phyloP scores from a whole-genome alignment of 2,329 filamentous ascomycete genomes.

The Knufia fluminis region DNA sequence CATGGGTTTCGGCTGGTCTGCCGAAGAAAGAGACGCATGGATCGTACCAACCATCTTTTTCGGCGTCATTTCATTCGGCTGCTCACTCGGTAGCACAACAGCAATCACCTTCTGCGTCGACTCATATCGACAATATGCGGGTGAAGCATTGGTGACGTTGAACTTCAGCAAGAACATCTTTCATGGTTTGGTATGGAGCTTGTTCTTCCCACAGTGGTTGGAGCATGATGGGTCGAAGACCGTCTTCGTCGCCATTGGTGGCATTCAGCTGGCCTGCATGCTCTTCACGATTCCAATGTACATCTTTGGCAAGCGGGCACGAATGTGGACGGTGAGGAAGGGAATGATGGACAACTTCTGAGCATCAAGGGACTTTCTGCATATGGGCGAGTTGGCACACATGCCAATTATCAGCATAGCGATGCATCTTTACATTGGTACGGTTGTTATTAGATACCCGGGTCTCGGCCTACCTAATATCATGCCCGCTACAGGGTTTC shows the following conservation, averaged over 20 bases:
- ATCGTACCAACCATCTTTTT: slow-evolving; percentile 93
- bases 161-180: slow-evolving; percentile 94
- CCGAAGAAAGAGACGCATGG: slow-evolving; percentile 63
- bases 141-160: slow-evolving; percentile 84
- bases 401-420: too few species aligned
- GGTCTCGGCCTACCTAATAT: too few species aligned
- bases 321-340: slow-evolving; percentile 89
- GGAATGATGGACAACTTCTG: slow-evolving; percentile 75
- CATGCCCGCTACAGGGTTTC: too few species aligned
- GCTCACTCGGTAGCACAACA: slow-evolving; percentile 79
- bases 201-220: slow-evolving; percentile 84
- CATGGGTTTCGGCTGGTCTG: slow-evolving; percentile 96
- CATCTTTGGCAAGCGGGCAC: slow-evolving; percentile 77
- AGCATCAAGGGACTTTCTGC: slow-evolving; percentile 1
- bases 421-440: too few species aligned
- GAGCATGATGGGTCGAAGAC: slow-evolving; percentile 61
- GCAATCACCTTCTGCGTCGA: slow-evolving; percentile 92
- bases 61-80: slow-evolving; percentile 83
- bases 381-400: too few species aligned
- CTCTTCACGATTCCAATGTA: slow-evolving; percentile 81
- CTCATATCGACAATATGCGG: slow-evolving; percentile 85
- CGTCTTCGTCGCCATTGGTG: slow-evolving; percentile 74
- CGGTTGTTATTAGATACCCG: too few species aligned
- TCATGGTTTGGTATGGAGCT: slow-evolving; percentile 76
- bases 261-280: slow-evolving; percentile 72